Evolutionary conservation across 345 rosid species (phyloP).

Genomic region (Linum trigynum): DNA sequence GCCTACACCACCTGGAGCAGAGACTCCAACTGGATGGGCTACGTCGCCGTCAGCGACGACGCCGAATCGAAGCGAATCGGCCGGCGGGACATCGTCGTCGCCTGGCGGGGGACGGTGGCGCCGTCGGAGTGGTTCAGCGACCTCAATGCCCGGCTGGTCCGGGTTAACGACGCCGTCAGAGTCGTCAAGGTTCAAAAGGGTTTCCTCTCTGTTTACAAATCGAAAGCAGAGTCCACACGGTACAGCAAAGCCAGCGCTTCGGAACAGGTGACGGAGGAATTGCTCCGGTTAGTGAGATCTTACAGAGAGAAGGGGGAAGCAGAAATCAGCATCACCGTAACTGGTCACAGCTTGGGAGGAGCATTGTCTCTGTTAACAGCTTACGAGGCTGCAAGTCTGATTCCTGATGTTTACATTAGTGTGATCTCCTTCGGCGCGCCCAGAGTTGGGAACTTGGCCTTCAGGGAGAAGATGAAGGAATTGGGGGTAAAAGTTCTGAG

Average conservation of each 20-base stretch:
- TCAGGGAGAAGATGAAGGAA: conserved; percentile 36
- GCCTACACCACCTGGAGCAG: conserved; percentile 51
- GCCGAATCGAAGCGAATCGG: conserved; percentile 37
- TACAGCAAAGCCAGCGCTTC: conserved; percentile 47
- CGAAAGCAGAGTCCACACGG: conserved; percentile 44
- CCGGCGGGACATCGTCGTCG: conserved; percentile 48
- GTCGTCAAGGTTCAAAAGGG: conserved; percentile 46
- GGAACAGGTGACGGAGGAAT: conserved; percentile 52
- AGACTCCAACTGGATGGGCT: conserved; percentile 71
- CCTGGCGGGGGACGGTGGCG: conserved; percentile 64
- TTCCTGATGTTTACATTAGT: conserved; percentile 31
- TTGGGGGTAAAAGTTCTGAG: conserved; percentile 46
- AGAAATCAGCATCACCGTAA: conserved; percentile 39
- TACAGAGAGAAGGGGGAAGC: conserved; percentile 38
- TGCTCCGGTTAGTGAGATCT: conserved; percentile 22
- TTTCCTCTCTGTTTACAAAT: conserved; percentile 38
- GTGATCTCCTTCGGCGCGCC: conserved; percentile 62
- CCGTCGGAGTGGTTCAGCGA: conserved; percentile 57
- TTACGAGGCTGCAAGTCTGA: conserved; percentile 35
- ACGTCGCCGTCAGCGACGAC: conserved; percentile 44
- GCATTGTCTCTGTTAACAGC: conserved; percentile 55
- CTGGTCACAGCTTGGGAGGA: conserved; percentile 58
- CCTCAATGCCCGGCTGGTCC: conserved; percentile 32
- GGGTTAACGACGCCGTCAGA: conserved; percentile 14
- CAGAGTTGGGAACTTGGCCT: conserved; percentile 53